phyloP scores from a whole-genome alignment of 2,329 filamentous ascomycete species.

The Mycosphaerella arachidis region DNA sequence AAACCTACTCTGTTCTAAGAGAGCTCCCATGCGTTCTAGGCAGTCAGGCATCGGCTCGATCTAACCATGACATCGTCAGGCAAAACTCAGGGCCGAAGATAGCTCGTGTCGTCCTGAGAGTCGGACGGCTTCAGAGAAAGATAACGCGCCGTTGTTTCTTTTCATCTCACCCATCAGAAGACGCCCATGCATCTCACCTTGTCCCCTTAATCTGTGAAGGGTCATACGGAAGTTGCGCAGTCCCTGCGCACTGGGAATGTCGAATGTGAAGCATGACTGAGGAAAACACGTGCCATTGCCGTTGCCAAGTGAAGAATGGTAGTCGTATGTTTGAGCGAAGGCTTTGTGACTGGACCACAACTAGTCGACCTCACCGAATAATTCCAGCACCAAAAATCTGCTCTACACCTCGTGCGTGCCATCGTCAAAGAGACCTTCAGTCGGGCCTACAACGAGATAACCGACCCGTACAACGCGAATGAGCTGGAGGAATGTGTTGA shows the following conservation, averaged over 20 bases:
- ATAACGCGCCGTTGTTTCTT: neutral
- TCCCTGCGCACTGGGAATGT: too few relatives aligned
- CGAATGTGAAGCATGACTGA: too few relatives aligned
- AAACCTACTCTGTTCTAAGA: too few relatives aligned
- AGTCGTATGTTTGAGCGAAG: too few relatives aligned
- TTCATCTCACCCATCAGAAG: neutral
- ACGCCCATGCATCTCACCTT: neutral
- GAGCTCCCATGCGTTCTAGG: too few relatives aligned
- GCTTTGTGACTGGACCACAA: neutral
- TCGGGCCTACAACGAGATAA: neutral
- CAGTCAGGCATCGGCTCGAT: too few relatives aligned
- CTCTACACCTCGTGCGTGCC: neutral
- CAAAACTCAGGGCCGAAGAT: neutral
- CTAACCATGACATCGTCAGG: too few relatives aligned
- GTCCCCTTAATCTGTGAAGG: neutral
- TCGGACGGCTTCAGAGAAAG: neutral
- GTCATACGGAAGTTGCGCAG: too few relatives aligned
- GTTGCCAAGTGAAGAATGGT: too few relatives aligned
- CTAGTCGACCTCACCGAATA: neutral
- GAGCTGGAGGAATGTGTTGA: constrained; percentile 3
- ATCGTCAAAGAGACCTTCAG: neutral
- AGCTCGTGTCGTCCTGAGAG: neutral
- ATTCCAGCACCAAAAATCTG: neutral
- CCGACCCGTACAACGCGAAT: constrained; percentile 1
- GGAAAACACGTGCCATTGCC: too few relatives aligned